Evolutionary conservation across 495 filamentous ascomycete species (phyloP).

Genomic region (Xylaria scruposa): DNA sequence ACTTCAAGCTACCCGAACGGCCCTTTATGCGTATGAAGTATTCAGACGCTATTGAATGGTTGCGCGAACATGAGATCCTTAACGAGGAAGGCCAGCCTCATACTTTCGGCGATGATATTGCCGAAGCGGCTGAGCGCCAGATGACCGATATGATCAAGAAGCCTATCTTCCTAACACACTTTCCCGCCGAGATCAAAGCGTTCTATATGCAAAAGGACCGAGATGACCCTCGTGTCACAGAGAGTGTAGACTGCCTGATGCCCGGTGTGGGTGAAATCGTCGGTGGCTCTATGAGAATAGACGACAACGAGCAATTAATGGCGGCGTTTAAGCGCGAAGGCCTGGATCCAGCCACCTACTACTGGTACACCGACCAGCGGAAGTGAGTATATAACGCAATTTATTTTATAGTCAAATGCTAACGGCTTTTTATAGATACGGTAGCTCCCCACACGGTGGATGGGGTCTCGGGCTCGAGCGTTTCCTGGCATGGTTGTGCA

Average conservation of each 20-base stretch:
- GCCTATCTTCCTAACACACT: slow-evolving; percentile 96
- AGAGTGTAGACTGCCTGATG: slow-evolving; percentile 96
- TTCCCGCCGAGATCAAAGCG: slow-evolving; percentile 96
- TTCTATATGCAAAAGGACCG: slow-evolving; percentile 99
- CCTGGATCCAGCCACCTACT: slow-evolving; percentile 86
- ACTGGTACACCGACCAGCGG: slow-evolving; percentile 99
- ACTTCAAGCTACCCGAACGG: slow-evolving; percentile 79
- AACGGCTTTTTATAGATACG: slow-evolving; percentile 68
- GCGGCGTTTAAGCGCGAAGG: slow-evolving; percentile 85
- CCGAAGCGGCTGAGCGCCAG: slow-evolving; percentile 92
- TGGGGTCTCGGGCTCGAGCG: slow-evolving; percentile 96
- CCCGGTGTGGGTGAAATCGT: slow-evolving; percentile 97
- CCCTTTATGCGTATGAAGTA: slow-evolving; percentile 98
- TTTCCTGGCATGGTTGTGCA: slow-evolving; percentile 95
- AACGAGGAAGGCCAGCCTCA: slow-evolving; percentile 94
- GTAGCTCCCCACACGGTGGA: slow-evolving; percentile 90
- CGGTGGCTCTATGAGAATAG: slow-evolving; percentile 95
- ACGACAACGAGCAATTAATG: slow-evolving; percentile 90
- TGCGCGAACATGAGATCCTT: slow-evolving; percentile 78
- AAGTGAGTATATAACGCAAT: slow-evolving; percentile 69
- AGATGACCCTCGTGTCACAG: slow-evolving; percentile 84
- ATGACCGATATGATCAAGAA: slow-evolving; percentile 97
- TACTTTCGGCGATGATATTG: slow-evolving; percentile 95
- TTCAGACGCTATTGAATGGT: slow-evolving; percentile 91
- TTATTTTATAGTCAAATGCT: slow-evolving; percentile 29